These are phyloP conservation scores for Platismatia glauca DNA, from an alignment of 495 filamentous ascomycete genomes.

Conservation along the genomic window DNA sequence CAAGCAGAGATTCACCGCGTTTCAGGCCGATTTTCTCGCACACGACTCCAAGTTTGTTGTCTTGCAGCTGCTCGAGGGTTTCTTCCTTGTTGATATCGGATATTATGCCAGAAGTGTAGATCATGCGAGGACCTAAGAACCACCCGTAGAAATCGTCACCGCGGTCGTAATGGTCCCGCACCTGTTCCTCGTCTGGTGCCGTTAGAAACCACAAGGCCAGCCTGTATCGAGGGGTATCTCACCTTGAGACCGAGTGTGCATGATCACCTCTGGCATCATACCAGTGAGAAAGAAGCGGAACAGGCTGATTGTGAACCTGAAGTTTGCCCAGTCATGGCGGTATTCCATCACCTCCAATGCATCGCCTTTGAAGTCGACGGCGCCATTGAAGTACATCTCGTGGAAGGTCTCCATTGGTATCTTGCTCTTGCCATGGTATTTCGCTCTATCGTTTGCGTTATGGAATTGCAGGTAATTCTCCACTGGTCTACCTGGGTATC, in stretches of 20 bases:
- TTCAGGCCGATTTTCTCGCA: slow-evolving; percentile 62
- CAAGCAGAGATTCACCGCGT: slow-evolving; percentile 52
- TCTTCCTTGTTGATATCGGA: slow-evolving; percentile 59
- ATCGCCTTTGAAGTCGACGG: slow-evolving; percentile 59
- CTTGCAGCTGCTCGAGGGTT: slow-evolving; percentile 57
- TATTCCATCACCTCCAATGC: slow-evolving; percentile 52
- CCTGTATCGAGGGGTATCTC: slow-evolving; percentile 15
- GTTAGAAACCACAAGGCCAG: slow-evolving; percentile 6
- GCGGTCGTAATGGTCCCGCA: slow-evolving; percentile 67
- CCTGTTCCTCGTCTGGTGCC: slow-evolving; percentile 61
- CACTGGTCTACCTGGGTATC: slow-evolving; percentile 50
- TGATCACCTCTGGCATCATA: slow-evolving; percentile 58
- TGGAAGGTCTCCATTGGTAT: slow-evolving; percentile 60
- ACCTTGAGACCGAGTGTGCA: slow-evolving; percentile 64
- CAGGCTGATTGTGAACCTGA: slow-evolving; percentile 55
- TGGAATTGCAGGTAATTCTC: slow-evolving; percentile 59
- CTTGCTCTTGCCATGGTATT: slow-evolving; percentile 52
- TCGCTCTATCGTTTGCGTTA: slow-evolving; percentile 45
- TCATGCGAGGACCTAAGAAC: slow-evolving; percentile 66
- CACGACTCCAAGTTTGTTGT: slow-evolving; percentile 63
- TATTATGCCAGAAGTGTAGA: slow-evolving; percentile 64
- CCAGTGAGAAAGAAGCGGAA: slow-evolving; percentile 61
- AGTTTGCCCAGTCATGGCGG: slow-evolving; percentile 61
- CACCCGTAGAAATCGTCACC: slow-evolving; percentile 70
- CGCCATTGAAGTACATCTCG: slow-evolving; percentile 57